Evolutionary conservation across 2,329 filamentous ascomycete species (phyloP).

Genomic region (Sclerotinia spermophila): DNA sequence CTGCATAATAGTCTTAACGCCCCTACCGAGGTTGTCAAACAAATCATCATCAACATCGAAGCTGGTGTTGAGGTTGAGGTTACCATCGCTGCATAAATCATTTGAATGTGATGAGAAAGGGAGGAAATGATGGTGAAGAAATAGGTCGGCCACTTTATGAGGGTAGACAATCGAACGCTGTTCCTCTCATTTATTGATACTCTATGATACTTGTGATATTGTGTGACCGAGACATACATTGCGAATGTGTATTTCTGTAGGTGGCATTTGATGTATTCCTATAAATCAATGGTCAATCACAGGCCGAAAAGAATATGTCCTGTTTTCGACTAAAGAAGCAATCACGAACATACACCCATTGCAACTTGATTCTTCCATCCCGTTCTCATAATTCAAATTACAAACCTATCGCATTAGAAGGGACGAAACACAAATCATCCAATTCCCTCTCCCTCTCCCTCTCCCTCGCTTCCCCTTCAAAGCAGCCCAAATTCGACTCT

Average conservation of each 20-base stretch:
- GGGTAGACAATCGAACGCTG: slow-evolving; percentile 18
- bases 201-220: neutral
- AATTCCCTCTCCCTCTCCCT: neutral
- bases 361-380: neutral
- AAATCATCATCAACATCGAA: slow-evolving; percentile 95
- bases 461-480: neutral
- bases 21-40: slow-evolving; percentile 95
- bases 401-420: neutral
- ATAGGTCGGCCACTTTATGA: slow-evolving; percentile 7
- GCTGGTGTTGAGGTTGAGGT: slow-evolving; percentile 91
- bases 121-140: slow-evolving; percentile 15
- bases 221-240: neutral
- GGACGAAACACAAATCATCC: neutral
- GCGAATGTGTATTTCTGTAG: neutral
- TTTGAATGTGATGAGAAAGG: slow-evolving; percentile 16
- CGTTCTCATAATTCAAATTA: neutral
- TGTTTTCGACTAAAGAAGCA: neutral
- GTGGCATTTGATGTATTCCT: neutral
- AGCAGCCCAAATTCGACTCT: neutral
- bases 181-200: neutral
- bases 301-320: neutral
- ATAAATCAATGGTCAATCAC: neutral
- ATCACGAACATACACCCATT: neutral
- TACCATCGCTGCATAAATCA: slow-evolving; percentile 75
- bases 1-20: slow-evolving; percentile 68